Base-by-base conservation (phyloP, 768 basidiomycete genomes). In the Russula olivacea region DNA sequence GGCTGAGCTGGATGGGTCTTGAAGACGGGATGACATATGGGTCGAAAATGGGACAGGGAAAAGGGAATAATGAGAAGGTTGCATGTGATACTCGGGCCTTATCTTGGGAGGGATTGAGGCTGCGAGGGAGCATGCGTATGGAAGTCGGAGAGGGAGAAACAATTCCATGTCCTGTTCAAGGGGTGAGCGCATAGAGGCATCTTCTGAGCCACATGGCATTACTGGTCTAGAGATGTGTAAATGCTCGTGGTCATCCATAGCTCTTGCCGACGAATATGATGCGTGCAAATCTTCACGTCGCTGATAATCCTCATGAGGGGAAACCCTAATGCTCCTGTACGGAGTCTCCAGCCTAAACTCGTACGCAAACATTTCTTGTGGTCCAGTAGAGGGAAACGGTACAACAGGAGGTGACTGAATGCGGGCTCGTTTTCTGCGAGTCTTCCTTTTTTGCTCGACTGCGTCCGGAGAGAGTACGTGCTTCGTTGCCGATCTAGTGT, bases 311-410 rank as follows among this genome's bases (percentile, higher is more conserved):
- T 51, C 53, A 28, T 12, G 40, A 41, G 32, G n/a, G 10, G 54
- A 51, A 40, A 32, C 1, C n/a, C 50, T 32, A 23, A 8, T 36
- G 19, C 11, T 52, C 9, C 50, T 14, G 41, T 28, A 47, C 21
- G 41, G 58, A 19, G 51, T 30, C n/a, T 61, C 55, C 41, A 68
- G 11, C 50, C 23, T 54, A 43, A 68, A 68, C 43, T 68, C 67
- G 45, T 68, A 61, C 25, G 60, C 58, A 32, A 59, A 68, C 67
- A 68, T 68, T 52, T 68, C 61, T n/a, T 59, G 61, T 1, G 67
- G 67, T 25, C 67, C 67, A 32, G 61, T 66, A 4, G 67, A 58
- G 8, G 58, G 65, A 58, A 68, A 68, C 2, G 67, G 67, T 7
- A 66, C 32, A 25, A 56, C 41, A 23, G 40, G 40, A 51, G 53